Base-by-base conservation (phyloP, 2,329 filamentous ascomycete genomes). In the Penicillium aurantiogriseum region DNA sequence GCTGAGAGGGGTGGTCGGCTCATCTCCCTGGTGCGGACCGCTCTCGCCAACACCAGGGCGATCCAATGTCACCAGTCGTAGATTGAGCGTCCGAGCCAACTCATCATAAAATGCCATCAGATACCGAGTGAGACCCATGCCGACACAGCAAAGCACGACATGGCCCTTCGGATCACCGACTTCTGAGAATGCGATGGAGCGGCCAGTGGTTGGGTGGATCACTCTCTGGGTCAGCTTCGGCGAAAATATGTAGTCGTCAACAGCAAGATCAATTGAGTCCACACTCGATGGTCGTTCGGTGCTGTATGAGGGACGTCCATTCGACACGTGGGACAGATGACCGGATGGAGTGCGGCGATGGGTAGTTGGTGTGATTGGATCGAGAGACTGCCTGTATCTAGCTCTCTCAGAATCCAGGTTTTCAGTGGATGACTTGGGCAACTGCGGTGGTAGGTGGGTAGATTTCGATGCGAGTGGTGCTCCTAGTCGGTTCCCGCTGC, bases 51-150 rank as follows among this genome's bases (percentile, higher is more conserved):
- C 91, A 27, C 94, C 94, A 54, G 94, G 94, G 52, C 94, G 86
- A 74, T 99, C 94, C 6, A 93, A 89, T 0, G 94, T 97, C 64
- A 99, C 96, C 51, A 99, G 81, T 21, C 94, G 86, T 56, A 99
- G 77, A 72, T 91, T 94, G 58, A 99, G 79, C 0, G 92, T 96
- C 68, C 90, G 79, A 2, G 94, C 94, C 52, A 99, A 80, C 73
- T 99, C 94, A 72, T 99, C 94, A 71, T 97, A 99, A 72, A 99
- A 99, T 0, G 92, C 92, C 59, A 91, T 97, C 58, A 99, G 90
- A 71, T 94, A 99, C 74, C 94, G 85, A 11, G 94, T 99, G 67
- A 99, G 76, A 0, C 94, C 94, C 94, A 99, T 99, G 21, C 94
- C 94, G 3, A 99, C 92, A 69, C 94, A 99, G 71, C 94, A 95